A percentile compares a stretch with the other conserved stretches of the same genome.
phyloP scores from a whole-genome alignment of 441 rosid genomes.

The Gossypium schwendimanii region DNA sequence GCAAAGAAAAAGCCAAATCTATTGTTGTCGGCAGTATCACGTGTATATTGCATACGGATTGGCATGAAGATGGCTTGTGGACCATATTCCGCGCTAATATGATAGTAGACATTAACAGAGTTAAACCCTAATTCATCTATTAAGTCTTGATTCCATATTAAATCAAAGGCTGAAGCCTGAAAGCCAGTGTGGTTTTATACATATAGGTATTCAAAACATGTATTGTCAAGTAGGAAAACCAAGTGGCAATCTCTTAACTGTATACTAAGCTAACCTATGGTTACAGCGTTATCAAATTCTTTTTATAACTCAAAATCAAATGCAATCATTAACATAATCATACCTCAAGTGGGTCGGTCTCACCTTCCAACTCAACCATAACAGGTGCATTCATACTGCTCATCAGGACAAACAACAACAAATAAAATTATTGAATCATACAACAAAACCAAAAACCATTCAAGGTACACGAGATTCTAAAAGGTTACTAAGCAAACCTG shows the following conservation, averaged over 20 bases:
- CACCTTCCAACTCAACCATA: constrained; percentile 88
- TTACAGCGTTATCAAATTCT: neutral
- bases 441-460: neutral
- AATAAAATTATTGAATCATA: neutral
- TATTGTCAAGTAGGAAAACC: neutral
- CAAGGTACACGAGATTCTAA: neutral
- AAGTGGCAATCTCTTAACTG: neutral
- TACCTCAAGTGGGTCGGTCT: constrained; percentile 87
- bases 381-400: constrained; percentile 92
- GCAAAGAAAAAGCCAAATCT: neutral
- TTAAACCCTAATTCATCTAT: neutral
- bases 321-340: neutral
- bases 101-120: neutral
- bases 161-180: neutral
- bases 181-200: neutral
- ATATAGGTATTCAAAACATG: neutral
- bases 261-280: neutral
- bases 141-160: neutral
- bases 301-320: neutral
- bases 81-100: neutral
- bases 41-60: neutral
- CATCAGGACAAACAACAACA: constrained; percentile 7
- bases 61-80: neutral
- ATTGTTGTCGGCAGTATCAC: neutral
- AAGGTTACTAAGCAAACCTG: constrained; percentile 32